phyloP scores from a whole-genome alignment of 2,329 filamentous ascomycete genomes.

The Aureobasidium subglaciale region DNA sequence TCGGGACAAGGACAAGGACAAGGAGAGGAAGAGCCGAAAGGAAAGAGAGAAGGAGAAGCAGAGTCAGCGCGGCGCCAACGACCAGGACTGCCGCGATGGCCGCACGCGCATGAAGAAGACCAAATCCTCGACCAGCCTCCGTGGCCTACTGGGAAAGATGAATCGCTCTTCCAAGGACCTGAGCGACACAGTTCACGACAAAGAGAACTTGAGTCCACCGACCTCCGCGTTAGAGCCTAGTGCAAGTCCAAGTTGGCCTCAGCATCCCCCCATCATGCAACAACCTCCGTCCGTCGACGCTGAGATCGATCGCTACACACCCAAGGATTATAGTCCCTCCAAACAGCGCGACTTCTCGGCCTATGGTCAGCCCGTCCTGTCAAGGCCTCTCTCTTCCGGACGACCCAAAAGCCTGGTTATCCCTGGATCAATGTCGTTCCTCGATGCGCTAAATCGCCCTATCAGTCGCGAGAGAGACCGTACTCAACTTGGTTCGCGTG shows the following conservation, averaged over 20 bases:
- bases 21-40: conserved; percentile 19
- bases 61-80: not conserved
- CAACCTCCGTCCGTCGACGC: conserved; percentile 34
- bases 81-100: conserved; percentile 8
- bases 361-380: conserved; percentile 36
- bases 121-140: conserved; percentile 79
- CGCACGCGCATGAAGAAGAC: conserved; percentile 50
- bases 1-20: conserved; percentile 35
- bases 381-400: conserved; percentile 17
- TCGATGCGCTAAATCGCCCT: conserved; percentile 8
- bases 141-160: conserved; percentile 64
- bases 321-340: conserved; percentile 51
- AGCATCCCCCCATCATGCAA: conserved; percentile 51
- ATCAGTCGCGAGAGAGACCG: conserved; percentile 13
- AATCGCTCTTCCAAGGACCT: conserved; percentile 59
- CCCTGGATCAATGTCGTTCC: conserved; percentile 2
- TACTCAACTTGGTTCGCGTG: conserved; percentile 15
- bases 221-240: conserved; percentile 38
- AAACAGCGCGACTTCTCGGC: conserved; percentile 57
- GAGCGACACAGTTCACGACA: conserved; percentile 56
- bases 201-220: conserved; percentile 70
- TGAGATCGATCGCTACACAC: conserved; percentile 53
- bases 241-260: conserved; percentile 70
- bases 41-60: conserved; percentile 39
- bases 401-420: conserved; percentile 25